These are phyloP conservation scores for Candida sanyaensis DNA, from an alignment of 1,139 yeast species.

Conservation along the genomic window DNA sequence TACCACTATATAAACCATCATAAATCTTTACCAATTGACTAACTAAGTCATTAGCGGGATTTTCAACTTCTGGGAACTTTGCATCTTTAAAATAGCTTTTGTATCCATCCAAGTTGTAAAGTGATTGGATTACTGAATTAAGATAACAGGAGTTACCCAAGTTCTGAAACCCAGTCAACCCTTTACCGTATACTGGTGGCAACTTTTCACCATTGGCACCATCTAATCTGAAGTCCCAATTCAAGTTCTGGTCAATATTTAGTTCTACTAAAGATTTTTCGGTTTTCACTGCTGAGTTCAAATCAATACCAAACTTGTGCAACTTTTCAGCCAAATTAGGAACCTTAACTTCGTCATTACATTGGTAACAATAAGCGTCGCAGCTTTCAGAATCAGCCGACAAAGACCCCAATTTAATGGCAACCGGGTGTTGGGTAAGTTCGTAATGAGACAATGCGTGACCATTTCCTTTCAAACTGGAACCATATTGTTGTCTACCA, in stretches of 20 bases:
- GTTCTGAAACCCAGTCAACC: constrained; percentile 80
- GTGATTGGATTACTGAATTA: constrained; percentile 76
- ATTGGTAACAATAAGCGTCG: constrained; percentile 85
- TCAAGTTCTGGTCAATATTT: constrained; percentile 88
- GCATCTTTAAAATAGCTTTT: constrained; percentile 30
- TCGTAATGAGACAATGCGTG: constrained; percentile 80
- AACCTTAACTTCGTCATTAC: constrained; percentile 87
- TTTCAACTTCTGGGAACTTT: constrained; percentile 31
- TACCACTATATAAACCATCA: constrained; percentile 77
- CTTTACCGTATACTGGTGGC: constrained; percentile 65
- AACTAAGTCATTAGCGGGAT: constrained; percentile 65
- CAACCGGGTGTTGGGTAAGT: constrained; percentile 65
- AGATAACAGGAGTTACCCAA: constrained; percentile 93
- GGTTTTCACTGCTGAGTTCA: constrained; percentile 57
- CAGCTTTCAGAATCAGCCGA: constrained; percentile 59
- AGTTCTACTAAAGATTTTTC: constrained; percentile 87
- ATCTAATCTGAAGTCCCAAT: constrained; percentile 89
- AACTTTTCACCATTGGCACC: constrained; percentile 69
- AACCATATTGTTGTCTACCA: constrained; percentile 88
- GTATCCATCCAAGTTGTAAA: constrained; percentile 46
- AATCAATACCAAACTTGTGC: constrained; percentile 67
- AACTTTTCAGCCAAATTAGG: constrained; percentile 56
- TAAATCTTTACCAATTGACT: constrained; percentile 77
- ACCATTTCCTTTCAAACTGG: constrained; percentile 84
- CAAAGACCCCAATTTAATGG: constrained; percentile 87